Evolutionary conservation across 2,329 filamentous ascomycete genomes (phyloP).

Genomic region (Periconia digitata): DNA sequence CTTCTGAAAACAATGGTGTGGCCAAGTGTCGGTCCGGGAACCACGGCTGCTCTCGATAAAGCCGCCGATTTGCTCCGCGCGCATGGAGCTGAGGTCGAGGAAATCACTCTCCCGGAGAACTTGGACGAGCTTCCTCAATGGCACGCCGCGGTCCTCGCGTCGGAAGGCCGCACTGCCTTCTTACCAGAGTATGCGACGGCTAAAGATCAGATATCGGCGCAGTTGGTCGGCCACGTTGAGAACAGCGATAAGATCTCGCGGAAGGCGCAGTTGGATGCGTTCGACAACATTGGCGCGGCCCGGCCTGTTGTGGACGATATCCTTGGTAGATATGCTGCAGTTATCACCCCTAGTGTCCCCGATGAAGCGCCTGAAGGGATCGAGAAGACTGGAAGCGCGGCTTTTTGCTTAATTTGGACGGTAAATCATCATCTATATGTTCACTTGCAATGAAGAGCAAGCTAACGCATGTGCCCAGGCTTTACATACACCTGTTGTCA

Average conservation of each 20-base stretch:
- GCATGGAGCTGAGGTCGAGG: conserved; percentile 59
- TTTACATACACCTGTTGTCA: conserved; percentile 65
- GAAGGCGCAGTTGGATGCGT: conserved; percentile 55
- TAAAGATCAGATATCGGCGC: conserved; percentile 51
- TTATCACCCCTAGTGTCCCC: conserved; percentile 60
- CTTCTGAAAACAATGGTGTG: conserved; percentile 56
- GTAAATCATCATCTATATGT: conserved; percentile 29
- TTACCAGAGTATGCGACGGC: conserved; percentile 55
- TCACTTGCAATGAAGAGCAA: background rate
- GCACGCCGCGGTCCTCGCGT: conserved; percentile 54
- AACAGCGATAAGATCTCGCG: conserved; percentile 49
- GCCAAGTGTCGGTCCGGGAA: conserved; percentile 41
- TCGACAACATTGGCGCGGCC: conserved; percentile 57
- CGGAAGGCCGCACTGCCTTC: conserved; percentile 58
- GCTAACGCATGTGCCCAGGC: conserved; percentile 12
- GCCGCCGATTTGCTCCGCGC: conserved; percentile 34
- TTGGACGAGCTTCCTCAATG: conserved; percentile 55
- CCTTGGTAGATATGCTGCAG: conserved; percentile 54
- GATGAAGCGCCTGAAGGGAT: conserved; percentile 62
- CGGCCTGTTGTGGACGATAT: conserved; percentile 59
- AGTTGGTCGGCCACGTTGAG: conserved; percentile 55
- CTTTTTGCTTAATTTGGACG: conserved; percentile 57
- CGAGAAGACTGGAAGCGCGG: conserved; percentile 57
- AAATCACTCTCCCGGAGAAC: conserved; percentile 55
- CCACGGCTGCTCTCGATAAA: conserved; percentile 37